Conservation (phyloP, 768 basidiomycete genomes). For the Vishniacozyma victoriae region DNA sequence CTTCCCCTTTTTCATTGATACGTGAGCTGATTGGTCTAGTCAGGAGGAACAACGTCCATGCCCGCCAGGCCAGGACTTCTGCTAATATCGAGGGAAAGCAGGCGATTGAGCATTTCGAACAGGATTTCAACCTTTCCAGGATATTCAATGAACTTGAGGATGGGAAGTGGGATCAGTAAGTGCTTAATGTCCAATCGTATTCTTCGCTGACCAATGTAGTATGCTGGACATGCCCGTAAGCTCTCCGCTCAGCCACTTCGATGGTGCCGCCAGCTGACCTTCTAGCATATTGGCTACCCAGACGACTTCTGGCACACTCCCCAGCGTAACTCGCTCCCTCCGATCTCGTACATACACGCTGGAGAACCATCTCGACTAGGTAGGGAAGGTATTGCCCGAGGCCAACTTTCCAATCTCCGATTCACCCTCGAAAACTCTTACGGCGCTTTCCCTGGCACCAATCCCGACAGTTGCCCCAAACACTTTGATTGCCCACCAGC, state of each 20-base stretch:
- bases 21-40: conserved; percentile 4
- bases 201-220: conserved; percentile 8
- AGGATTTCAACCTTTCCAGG: conserved; percentile 59
- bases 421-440: conserved; percentile 58
- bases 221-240: conserved; percentile 65
- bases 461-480: conserved; percentile 55
- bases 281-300: conserved; percentile 29
- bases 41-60: conserved; percentile 59
- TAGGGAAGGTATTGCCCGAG: too few relatives aligned
- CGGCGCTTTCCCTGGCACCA: conserved; percentile 68
- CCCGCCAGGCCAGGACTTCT: conserved; percentile 60
- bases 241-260: too few relatives aligned
- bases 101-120: conserved; percentile 57
- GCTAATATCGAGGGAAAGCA: conserved; percentile 57
- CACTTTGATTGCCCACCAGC: conserved; percentile 43
- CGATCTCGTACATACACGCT: conserved; percentile 44
- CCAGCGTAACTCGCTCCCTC: conserved; percentile 55
- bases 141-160: conserved; percentile 59
- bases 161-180: conserved; percentile 63
- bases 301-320: conserved; percentile 60
- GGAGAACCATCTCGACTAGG: conserved; percentile 55
- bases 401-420: conserved; percentile 13
- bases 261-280: too few relatives aligned
- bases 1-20: too few relatives aligned
- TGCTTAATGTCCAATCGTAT: background rate